A percentile compares a stretch with the other conserved stretches of the same genome.
Evolutionary conservation across 495 filamentous ascomycete genomes (phyloP).

Genomic region (Penicillium parvum): DNA sequence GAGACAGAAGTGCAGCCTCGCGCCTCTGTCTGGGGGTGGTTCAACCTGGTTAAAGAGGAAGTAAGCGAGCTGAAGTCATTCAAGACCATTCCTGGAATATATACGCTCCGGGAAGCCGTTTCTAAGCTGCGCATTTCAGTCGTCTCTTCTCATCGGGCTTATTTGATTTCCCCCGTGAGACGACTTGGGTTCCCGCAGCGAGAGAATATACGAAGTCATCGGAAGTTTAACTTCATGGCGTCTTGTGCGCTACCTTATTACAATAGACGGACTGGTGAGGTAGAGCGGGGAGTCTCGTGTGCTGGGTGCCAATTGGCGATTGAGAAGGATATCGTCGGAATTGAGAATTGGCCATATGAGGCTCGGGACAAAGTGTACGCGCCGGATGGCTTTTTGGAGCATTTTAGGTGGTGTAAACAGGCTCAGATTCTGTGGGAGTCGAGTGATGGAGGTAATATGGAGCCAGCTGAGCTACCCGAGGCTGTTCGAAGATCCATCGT

Average conservation of each 20-base stretch:
- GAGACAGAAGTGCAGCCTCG: conserved; percentile 30
- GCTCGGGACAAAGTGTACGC: conserved; percentile 29
- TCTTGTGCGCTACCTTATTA: conserved; percentile 38
- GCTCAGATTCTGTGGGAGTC: conserved; percentile 31
- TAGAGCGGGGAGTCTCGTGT: conserved; percentile 35
- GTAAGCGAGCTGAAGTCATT: conserved; percentile 23
- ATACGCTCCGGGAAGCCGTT: conserved; percentile 25
- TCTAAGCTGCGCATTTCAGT: conserved; percentile 26
- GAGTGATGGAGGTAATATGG: conserved; percentile 28
- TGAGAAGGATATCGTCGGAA: conserved; percentile 30
- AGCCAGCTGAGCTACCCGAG: conserved; percentile 23
- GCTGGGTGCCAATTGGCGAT: conserved; percentile 38
- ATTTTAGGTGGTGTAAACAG: conserved; percentile 43
- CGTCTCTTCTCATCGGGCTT: conserved; percentile 31
- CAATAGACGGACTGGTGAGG: conserved; percentile 28
- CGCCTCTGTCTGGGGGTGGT: conserved; percentile 28
- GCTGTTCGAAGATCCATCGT: conserved; percentile 18
- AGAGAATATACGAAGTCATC: conserved; percentile 18
- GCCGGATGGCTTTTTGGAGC: conserved; percentile 27
- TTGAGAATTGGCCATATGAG: conserved; percentile 22
- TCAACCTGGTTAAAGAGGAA: conserved; percentile 28
- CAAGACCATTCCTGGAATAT: conserved; percentile 33
- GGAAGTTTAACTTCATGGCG: conserved; percentile 33
- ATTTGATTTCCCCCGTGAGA: conserved; percentile 17
- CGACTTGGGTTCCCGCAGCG: conserved; percentile 12